phyloP scores from a whole-genome alignment of 768 basidiomycete species.

The Pleurotus eryngii region DNA sequence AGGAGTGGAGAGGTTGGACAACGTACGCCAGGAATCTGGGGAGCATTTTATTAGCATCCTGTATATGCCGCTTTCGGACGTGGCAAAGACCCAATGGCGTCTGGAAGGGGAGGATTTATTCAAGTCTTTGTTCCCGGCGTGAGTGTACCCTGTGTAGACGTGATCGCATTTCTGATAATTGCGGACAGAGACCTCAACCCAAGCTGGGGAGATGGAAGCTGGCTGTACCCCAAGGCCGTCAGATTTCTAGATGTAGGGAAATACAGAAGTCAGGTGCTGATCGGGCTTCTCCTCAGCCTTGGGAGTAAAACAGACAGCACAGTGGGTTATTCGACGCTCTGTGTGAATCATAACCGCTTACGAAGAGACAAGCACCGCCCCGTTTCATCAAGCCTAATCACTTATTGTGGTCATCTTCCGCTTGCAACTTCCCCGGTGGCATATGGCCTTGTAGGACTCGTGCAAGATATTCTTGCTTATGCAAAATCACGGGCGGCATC shows the following conservation, averaged over 20 bases:
- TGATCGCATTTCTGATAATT: not conserved
- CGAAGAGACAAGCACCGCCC: constrained; percentile 56
- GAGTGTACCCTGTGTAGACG: constrained; percentile 13
- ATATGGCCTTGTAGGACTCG: constrained; percentile 51
- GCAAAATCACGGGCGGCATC: constrained; percentile 50
- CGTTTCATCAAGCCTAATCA: constrained; percentile 55
- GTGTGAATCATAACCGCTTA: constrained; percentile 11
- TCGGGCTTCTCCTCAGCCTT: constrained; percentile 74
- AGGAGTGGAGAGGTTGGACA: constrained; percentile 87
- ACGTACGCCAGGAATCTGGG: constrained; percentile 81
- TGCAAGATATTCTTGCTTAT: constrained; percentile 54
- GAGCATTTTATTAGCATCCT: constrained; percentile 54
- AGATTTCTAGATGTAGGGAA: constrained; percentile 56
- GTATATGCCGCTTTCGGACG: constrained; percentile 38
- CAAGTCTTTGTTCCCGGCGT: constrained; percentile 53
- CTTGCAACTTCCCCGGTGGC: constrained; percentile 23
- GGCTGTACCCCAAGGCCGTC: constrained; percentile 74
- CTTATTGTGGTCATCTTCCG: constrained; percentile 55
- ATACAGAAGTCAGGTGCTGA: constrained; percentile 62
- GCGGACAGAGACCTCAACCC: constrained; percentile 31
- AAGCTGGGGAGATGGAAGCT: constrained; percentile 69
- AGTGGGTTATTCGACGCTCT: constrained; percentile 40
- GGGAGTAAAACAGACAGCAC: constrained; percentile 84
- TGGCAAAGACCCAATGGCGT: constrained; percentile 43
- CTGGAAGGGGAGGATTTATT: constrained; percentile 47